These are phyloP conservation scores for Didymella segeticola DNA, from an alignment of 2,329 filamentous ascomycete species.

Conservation along the genomic window DNA sequence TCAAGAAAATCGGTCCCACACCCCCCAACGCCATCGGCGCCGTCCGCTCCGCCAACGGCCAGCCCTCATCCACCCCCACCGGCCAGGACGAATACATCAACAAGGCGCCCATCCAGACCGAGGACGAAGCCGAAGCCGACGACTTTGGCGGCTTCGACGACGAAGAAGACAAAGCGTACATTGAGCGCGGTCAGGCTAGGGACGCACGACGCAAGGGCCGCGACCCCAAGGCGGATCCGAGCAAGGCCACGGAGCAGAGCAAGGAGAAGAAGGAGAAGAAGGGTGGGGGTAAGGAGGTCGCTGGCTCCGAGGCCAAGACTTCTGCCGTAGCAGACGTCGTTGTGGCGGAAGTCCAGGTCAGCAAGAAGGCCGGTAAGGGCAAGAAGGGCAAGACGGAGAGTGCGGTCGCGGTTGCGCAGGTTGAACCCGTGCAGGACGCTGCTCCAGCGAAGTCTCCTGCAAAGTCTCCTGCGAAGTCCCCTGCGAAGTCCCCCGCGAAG, in stretches of 20 bases:
- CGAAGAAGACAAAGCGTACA: conserved; percentile 57
- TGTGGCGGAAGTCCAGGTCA: conserved; percentile 15
- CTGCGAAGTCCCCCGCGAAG: not conserved
- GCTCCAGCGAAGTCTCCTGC: too few species aligned
- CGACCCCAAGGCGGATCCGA: conserved; percentile 51
- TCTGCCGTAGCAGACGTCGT: not conserved
- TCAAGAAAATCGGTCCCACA: conserved; percentile 88
- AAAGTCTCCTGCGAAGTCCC: too few species aligned
- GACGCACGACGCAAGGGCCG: conserved; percentile 55
- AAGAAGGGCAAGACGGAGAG: conserved; percentile 23
- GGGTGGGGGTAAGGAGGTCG: conserved; percentile 22
- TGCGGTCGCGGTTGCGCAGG: conserved; percentile 12
- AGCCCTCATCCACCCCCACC: conserved; percentile 52
- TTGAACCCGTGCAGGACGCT: conserved; percentile 17
- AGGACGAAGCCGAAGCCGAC: conserved; percentile 43
- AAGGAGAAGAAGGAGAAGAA: conserved; percentile 33
- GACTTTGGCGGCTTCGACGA: conserved; percentile 60
- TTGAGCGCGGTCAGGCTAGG: conserved; percentile 54
- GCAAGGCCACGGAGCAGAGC: conserved; percentile 28
- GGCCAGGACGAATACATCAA: conserved; percentile 61
- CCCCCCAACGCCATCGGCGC: conserved; percentile 63
- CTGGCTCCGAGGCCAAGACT: conserved; percentile 15
- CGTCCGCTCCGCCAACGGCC: conserved; percentile 39
- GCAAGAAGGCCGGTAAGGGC: conserved; percentile 15
- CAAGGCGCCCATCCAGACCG: conserved; percentile 69